Evolutionary conservation across 2,329 filamentous ascomycete genomes (phyloP).

Genomic region (Colletotrichum noveboracense): DNA sequence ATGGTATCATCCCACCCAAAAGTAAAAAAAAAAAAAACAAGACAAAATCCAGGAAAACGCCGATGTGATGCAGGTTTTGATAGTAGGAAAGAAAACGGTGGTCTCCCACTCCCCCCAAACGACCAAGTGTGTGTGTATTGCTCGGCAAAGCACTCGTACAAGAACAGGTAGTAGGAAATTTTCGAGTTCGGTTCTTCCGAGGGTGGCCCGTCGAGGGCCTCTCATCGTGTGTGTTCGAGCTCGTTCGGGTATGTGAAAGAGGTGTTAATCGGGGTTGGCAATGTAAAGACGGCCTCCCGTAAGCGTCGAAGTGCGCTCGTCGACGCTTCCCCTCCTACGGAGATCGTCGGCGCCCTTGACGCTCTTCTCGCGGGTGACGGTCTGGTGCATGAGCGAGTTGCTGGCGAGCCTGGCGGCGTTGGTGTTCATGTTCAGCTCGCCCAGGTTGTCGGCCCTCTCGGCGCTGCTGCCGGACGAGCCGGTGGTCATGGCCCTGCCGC

Average conservation of each 20-base stretch:
- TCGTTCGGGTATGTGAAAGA: background rate
- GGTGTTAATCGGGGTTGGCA: conserved; percentile 76
- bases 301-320: conserved; percentile 81
- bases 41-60: conserved; percentile 3
- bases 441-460: conserved; percentile 66
- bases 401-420: conserved; percentile 56
- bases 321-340: conserved; percentile 78
- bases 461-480: conserved; percentile 60
- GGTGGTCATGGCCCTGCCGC: conserved; percentile 55
- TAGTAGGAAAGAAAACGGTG: background rate
- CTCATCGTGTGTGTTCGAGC: background rate
- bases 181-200: background rate
- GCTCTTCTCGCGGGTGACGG: conserved; percentile 68
- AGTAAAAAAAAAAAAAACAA: background rate
- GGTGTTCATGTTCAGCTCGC: conserved; percentile 49
- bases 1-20: conserved; percentile 16
- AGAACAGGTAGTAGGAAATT: background rate
- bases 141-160: conserved; percentile 8
- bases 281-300: conserved; percentile 75
- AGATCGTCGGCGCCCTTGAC: conserved; percentile 74
- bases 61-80: conserved; percentile 13
- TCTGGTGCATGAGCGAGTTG: conserved; percentile 63
- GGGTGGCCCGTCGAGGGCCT: background rate
- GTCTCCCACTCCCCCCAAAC: background rate
- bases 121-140: conserved; percentile 8